Base-by-base conservation (phyloP, 768 basidiomycete genomes). In the Hygrophoropsis aurantiaca region DNA sequence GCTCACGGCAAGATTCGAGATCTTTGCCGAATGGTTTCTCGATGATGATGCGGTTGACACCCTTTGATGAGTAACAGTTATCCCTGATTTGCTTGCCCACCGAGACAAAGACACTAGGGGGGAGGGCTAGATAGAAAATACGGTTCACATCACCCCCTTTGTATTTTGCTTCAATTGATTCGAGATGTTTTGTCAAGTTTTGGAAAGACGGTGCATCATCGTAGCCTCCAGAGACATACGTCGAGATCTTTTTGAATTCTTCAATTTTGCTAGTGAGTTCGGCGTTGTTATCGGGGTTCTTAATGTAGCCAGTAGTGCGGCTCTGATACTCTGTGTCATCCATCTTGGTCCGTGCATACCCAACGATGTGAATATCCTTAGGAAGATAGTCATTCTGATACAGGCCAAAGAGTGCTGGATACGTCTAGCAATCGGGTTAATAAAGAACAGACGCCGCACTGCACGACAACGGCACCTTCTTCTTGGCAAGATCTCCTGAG, bases 1-100 rank as follows among this genome's bases (percentile, higher is more conserved):
- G 84, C 51, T 80, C 78, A 40, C 87, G 79, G 46, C 87, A 90
- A 8, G 89, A 90, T 0, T 90, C 81, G 51, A 90, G 79, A 58
- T 99, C 95, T 66, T 93, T 97, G 27, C 95, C 95, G 63, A 99
- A 99, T 1, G 95, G 95, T 70, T 99, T 99, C 73, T 99, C 95
- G 56, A 99, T 86, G 62, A 99, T 92, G 67, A 99, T 84, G 44
- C 95, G 84, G 70, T 92, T 94, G 64, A 84, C 66, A 18, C 92
- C 94, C 25, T 70, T 75, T 20, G 78, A 54, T 36, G 75, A 63
- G 66, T 98, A 94, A 68, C 86, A 90, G 61, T 86, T 78, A 57
- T 85, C 81, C 67, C 85, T 94, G 56, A 94, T 68, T 57, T 90
- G 84, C 64, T 80, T 78, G 24, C 90, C 84, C 44, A 97, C 95